phyloP scores from a whole-genome alignment of 2,329 filamentous ascomycete genomes.

The Chrysoporthe puriensis region DNA sequence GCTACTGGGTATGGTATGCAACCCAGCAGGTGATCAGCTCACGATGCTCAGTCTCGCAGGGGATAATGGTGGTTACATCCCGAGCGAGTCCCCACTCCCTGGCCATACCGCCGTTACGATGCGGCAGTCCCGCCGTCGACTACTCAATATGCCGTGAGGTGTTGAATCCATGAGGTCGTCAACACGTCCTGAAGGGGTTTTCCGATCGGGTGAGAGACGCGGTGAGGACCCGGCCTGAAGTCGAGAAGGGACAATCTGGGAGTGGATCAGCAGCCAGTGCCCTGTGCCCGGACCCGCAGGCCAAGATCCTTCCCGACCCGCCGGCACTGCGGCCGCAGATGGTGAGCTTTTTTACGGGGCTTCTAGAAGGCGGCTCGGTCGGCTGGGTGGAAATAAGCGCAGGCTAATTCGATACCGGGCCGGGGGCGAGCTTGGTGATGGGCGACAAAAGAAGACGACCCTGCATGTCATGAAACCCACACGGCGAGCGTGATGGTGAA shows the following conservation, averaged over 20 bases:
- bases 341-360: not conserved
- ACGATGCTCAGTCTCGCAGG: no score
- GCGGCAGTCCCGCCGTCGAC: no score
- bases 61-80: no score
- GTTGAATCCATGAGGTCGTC: no score
- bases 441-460: not conserved
- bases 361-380: not conserved
- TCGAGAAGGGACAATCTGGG: not conserved
- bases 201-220: no score
- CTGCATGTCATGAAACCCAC: not conserved
- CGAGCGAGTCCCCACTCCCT: no score
- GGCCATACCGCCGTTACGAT: no score
- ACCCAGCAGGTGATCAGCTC: no score
- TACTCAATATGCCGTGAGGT: no score
- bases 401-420: not conserved
- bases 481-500: not conserved
- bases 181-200: no score
- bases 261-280: not conserved
- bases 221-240: no score
- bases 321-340: not conserved
- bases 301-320: not conserved
- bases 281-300: not conserved
- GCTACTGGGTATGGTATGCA: no score
- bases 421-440: not conserved
- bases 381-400: conserved; percentile 7